A percentile compares a stretch with the other conserved stretches of the same genome.
Conservation (phyloP, 1,284 basidiomycete genomes). For the Mycena sp. region DNA sequence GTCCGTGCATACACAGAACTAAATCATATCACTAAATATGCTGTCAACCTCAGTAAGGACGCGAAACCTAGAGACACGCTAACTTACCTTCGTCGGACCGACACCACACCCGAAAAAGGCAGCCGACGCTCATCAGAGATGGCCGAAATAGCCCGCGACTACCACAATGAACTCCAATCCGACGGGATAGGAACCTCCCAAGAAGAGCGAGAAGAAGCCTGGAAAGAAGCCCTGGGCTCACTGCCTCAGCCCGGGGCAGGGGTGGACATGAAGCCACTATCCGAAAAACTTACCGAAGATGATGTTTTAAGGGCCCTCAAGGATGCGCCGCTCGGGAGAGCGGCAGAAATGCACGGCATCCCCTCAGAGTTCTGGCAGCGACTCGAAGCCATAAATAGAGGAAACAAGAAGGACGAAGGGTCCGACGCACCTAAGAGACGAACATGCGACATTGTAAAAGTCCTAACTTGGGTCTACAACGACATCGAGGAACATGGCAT, state of each 20-base stretch:
- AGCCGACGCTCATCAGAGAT: no score
- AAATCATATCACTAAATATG: not conserved
- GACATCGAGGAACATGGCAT: slow-evolving; percentile 14
- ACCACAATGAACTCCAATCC: not conserved
- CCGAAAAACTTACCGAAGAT: not conserved
- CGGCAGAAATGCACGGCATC: no score
- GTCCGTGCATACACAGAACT: not conserved
- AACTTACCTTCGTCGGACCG: no score
- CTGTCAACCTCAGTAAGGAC: no score
- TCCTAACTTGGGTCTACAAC: slow-evolving; percentile 7
- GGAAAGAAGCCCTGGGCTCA: not conserved
- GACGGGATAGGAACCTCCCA: not conserved
- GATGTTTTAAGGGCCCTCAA: not conserved
- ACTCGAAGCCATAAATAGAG: no score
- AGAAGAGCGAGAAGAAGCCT: not conserved
- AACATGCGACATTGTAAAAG: not conserved
- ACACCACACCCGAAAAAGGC: no score
- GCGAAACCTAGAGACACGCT: no score
- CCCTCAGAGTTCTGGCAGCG: no score
- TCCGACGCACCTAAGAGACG: not conserved
- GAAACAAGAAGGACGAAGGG: no score
- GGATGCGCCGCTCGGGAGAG: not conserved
- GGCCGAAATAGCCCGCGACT: no score
- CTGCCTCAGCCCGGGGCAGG: not conserved
- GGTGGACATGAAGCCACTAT: not conserved